Evolutionary conservation across 2,329 filamentous ascomycete genomes (phyloP), one percentile per base, ranked within the genome.

Genomic region (Diaporthe humulicola): DNA sequence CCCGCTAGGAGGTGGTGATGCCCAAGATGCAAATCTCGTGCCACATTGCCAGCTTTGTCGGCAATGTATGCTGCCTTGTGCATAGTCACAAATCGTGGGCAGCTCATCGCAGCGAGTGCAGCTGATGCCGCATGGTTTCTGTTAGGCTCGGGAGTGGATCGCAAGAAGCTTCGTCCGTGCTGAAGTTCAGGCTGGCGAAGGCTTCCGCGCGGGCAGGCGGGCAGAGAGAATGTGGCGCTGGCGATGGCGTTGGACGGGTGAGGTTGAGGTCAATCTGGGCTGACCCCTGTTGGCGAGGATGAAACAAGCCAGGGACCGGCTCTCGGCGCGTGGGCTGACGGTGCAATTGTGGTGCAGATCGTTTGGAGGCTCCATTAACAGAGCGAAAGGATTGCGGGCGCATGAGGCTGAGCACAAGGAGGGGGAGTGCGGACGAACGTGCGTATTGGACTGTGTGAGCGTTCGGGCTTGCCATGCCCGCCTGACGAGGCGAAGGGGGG

Each of bases 341-440:
- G 48, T 71, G 57, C 70, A 71, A 71, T 61, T 71, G 70, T 56
- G 57, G 38, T 71, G 70, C 56, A 71, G 70, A 71, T 71, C 70
- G 30, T 38, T 38, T 52, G 33, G 57, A 36, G 40, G 64, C 64
- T 69, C 45, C 48, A 50, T 50, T 52, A 30, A 52, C 64, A 52
- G 64, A 54, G 45, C 45, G 14, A 69, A 69, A 69, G 64, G 64
- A 28, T 54, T 40, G 64, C 33, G 64, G 64, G 64, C 64, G 45
- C 48, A 40, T 69, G 64, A 69, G 64, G 64, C 64, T 69, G 48
- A 50, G 64, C 48, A 40, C 4, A 22, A 67, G 45, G 61, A 54
- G 33, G 33, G 33, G 33, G 48, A 69, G 64, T 9, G 48, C 45
- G 48, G 64, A 69, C 45, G 64, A 54, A 54, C 45, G 64, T 54